These are phyloP conservation scores for Lecanicillium sp. DNA, from an alignment of 2,329 filamentous ascomycete genomes.

Conservation along the genomic window DNA sequence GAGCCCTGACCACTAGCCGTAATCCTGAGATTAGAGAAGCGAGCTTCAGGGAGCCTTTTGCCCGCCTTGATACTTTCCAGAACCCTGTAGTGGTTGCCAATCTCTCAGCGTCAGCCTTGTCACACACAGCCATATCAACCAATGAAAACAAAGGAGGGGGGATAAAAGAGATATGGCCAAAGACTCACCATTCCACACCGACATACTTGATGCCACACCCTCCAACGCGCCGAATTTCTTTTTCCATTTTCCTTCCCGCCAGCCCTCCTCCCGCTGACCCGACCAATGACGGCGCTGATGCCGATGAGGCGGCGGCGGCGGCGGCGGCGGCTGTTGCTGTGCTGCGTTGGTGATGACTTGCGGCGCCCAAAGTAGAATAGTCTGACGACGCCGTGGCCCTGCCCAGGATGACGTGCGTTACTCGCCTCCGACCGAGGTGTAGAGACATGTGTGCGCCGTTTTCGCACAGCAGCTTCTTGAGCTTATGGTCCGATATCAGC, in stretches of 20 bases:
- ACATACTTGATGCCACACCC: constrained; percentile 73
- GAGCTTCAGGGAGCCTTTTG: constrained; percentile 65
- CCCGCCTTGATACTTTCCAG: constrained; percentile 75
- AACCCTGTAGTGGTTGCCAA: constrained; percentile 43
- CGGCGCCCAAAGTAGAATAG: too few species aligned
- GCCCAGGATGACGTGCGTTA: constrained; percentile 83
- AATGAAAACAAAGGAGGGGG: constrained; percentile 5
- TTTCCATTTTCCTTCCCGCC: constrained; percentile 70
- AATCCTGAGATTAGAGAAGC: constrained; percentile 58
- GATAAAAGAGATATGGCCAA: too few species aligned
- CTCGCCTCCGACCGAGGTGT: constrained; percentile 60
- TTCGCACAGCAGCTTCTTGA: constrained; percentile 68
- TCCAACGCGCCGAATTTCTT: constrained; percentile 61
- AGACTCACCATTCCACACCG: constrained; percentile 67
- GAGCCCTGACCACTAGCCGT: constrained; percentile 56
- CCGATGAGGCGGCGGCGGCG: neutral
- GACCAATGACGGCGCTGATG: neutral
- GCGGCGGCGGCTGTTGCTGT: too few species aligned
- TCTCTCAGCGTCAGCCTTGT: neutral
- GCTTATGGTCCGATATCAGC: constrained; percentile 72
- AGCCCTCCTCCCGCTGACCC: constrained; percentile 64
- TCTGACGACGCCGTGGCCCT: constrained; percentile 24
- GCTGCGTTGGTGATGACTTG: too few species aligned
- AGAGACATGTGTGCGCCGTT: constrained; percentile 69
- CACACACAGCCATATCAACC: neutral